These are phyloP conservation scores for Fusarium euwallaceae DNA, from an alignment of 2,329 filamentous ascomycete species.

Conservation along the genomic window DNA sequence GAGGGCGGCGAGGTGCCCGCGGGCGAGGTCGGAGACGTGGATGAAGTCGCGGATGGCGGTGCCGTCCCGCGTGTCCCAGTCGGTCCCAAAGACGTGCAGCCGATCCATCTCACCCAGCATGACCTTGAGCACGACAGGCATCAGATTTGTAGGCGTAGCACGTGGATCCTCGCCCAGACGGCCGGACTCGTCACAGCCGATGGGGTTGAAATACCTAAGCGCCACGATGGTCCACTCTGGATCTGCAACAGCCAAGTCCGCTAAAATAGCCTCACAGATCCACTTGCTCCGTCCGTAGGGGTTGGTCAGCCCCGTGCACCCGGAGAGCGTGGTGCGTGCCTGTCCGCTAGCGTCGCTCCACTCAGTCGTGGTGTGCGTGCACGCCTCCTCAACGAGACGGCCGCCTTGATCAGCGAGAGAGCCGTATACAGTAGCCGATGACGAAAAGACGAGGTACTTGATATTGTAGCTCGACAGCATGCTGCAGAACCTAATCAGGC, in stretches of 20 bases:
- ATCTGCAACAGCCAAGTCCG: conserved; percentile 70
- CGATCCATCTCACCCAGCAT: conserved; percentile 65
- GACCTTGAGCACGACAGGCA: conserved; percentile 73
- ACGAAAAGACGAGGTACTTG: conserved; percentile 76
- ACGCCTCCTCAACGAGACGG: conserved; percentile 68
- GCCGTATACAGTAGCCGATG: conserved; percentile 76
- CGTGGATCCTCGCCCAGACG: conserved; percentile 73
- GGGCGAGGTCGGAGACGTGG: conserved; percentile 90
- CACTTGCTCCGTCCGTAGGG: conserved; percentile 76
- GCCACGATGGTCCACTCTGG: conserved; percentile 72
- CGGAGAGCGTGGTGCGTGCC: conserved; percentile 56
- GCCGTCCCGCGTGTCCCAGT: conserved; percentile 82
- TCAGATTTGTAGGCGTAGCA: conserved; percentile 71
- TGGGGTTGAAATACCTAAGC: conserved; percentile 76
- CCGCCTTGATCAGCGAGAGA: conserved; percentile 62
- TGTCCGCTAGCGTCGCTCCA: conserved; percentile 10
- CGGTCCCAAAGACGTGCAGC: conserved; percentile 71
- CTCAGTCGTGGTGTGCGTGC: conserved; percentile 61
- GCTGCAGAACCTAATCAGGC: conserved; percentile 70
- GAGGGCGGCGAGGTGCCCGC: conserved; percentile 88
- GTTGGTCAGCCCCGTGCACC: conserved; percentile 67
- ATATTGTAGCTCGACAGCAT: conserved; percentile 70
- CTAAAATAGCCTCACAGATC: conserved; percentile 75
- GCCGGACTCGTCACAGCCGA: conserved; percentile 74
- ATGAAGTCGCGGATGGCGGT: conserved; percentile 99